phyloP scores from a whole-genome alignment of 2,329 filamentous ascomycete species.

The Calonectria multiphialidica region DNA sequence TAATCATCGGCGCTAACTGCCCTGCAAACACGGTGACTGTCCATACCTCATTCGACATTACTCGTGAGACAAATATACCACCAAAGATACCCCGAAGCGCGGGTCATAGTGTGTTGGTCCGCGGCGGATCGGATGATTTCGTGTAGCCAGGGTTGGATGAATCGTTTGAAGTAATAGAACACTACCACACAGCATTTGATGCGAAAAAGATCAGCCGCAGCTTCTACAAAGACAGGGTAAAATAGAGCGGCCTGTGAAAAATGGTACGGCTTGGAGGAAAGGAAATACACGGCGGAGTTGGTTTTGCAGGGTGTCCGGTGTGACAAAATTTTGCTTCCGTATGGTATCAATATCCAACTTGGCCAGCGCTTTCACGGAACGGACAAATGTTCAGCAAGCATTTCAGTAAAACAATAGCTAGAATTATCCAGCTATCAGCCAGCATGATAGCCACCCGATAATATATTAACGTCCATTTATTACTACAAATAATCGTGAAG shows the following conservation, averaged over 20 bases:
- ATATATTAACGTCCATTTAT: background rate
- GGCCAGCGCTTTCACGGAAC: no score
- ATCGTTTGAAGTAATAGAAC: no score
- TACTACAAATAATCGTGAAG: background rate
- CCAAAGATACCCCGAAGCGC: background rate
- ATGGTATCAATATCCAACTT: no score
- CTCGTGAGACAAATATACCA: background rate
- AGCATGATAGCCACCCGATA: no score
- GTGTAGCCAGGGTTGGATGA: background rate
- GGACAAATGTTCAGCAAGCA: background rate
- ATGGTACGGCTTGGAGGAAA: no score
- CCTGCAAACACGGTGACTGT: slow-evolving; percentile 22
- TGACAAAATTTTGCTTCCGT: background rate
- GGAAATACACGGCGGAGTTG: background rate
- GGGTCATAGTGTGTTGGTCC: background rate
- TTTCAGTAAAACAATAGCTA: background rate
- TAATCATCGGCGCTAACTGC: slow-evolving; percentile 4
- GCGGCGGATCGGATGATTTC: background rate
- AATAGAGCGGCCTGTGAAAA: background rate
- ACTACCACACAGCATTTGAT: no score
- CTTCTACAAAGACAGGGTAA: background rate
- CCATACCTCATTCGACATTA: slow-evolving; percentile 23
- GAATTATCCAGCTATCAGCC: no score
- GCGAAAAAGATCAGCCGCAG: background rate
- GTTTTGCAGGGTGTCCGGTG: background rate